These are phyloP conservation scores for Leucosporidium yakuticum DNA, from an alignment of 768 basidiomycete species.

Conservation along the genomic window DNA sequence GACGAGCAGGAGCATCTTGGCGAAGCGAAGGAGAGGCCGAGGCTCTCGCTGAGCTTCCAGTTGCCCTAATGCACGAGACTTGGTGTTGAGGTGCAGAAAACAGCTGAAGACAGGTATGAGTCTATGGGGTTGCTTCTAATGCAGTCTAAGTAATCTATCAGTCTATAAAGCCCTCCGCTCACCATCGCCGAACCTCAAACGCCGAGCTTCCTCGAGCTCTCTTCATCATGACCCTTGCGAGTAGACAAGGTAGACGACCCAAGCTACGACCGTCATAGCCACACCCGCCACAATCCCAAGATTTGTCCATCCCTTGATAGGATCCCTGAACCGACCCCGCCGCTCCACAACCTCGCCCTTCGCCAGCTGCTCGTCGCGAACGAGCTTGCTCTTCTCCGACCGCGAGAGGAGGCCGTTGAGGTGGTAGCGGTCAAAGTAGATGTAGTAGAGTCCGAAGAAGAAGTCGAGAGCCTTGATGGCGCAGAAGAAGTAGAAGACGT, in stretches of 20 bases:
- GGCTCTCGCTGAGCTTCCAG: too few species aligned
- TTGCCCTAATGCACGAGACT: too few species aligned
- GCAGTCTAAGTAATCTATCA: too few species aligned
- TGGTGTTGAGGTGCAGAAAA: too few species aligned
- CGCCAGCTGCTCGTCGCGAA: neutral
- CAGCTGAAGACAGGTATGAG: too few species aligned
- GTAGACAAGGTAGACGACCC: slow-evolving; percentile 18
- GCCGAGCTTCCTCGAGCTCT: too few species aligned
- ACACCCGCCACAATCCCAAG: neutral
- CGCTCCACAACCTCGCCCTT: neutral
- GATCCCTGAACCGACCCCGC: neutral
- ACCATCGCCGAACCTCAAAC: too few species aligned
- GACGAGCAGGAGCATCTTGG: too few species aligned
- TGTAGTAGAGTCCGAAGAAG: slow-evolving; percentile 12
- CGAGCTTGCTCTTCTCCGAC: neutral
- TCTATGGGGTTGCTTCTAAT: too few species aligned
- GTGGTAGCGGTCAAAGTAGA: neutral
- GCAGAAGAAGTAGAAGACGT: neutral
- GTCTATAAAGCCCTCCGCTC: too few species aligned
- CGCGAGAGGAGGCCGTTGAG: slow-evolving; percentile 15
- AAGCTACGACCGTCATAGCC: slow-evolving; percentile 7
- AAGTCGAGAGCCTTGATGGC: slow-evolving; percentile 21
- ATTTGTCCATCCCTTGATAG: neutral
- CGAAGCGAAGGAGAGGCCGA: too few species aligned
- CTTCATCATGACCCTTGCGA: slow-evolving; percentile 2